Evolutionary conservation across 108 stramenopile species (phyloP).

Genomic region (Nitzschia inconspicua): DNA sequence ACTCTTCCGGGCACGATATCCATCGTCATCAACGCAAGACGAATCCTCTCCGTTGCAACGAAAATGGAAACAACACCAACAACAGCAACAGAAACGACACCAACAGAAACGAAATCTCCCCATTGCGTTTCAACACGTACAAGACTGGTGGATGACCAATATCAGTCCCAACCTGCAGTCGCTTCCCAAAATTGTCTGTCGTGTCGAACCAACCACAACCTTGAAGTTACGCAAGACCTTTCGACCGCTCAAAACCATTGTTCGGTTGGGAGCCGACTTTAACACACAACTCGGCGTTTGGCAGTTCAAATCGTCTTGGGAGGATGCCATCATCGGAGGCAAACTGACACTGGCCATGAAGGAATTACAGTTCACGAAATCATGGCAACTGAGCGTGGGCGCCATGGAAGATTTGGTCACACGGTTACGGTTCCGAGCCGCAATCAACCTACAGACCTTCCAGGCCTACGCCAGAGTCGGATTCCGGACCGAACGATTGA

Average conservation of each 20-base stretch:
- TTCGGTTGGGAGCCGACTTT: constrained; percentile 64
- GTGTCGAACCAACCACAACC: constrained; percentile 64
- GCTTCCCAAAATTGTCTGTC: constrained; percentile 45
- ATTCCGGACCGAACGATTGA: constrained; percentile 63
- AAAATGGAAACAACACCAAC: not conserved
- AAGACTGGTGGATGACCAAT: constrained; percentile 45
- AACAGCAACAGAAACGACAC: not conserved
- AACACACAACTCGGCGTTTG: constrained; percentile 71
- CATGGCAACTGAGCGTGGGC: constrained; percentile 52
- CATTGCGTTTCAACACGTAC: constrained; percentile 15
- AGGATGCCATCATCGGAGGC: constrained; percentile 68
- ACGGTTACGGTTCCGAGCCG: constrained; percentile 57
- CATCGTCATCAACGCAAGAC: not conserved
- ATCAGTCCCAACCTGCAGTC: constrained; percentile 38
- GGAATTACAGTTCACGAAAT: constrained; percentile 58
- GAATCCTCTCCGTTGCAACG: not conserved
- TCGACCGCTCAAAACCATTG: constrained; percentile 54
- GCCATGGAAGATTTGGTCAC: constrained; percentile 65
- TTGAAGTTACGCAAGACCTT: constrained; percentile 61
- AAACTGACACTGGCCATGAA: constrained; percentile 47
- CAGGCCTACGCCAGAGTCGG: constrained; percentile 61
- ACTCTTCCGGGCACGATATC: not conserved
- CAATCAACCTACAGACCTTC: constrained; percentile 61
- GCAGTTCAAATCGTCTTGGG: constrained; percentile 69
- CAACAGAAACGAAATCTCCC: not conserved